Evolutionary conservation across 169 alveolate species (phyloP).

Genomic region (Babesia bovis): DNA sequence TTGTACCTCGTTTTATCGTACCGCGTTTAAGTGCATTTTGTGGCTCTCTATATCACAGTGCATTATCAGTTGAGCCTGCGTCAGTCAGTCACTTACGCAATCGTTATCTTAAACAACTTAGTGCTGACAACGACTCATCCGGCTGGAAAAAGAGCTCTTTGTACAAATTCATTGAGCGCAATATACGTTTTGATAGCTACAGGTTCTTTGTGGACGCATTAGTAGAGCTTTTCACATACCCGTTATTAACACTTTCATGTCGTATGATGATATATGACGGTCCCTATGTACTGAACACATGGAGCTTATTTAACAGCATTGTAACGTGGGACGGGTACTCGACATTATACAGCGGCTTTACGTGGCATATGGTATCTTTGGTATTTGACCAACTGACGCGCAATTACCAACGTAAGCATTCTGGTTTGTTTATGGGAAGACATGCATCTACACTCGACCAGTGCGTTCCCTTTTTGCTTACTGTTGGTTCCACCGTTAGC

Average conservation of each 20-base stretch:
- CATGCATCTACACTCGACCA: conserved; percentile 24
- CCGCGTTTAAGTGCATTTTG: conserved; percentile 7
- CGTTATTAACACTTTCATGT: conserved; percentile 39
- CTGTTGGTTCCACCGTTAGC: conserved; percentile 4
- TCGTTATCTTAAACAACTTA: background rate
- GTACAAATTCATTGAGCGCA: conserved; percentile 2
- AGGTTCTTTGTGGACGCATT: background rate
- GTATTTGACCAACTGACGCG: conserved; percentile 10
- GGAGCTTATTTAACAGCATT: conserved; percentile 1
- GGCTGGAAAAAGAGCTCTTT: background rate
- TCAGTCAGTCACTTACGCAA: conserved; percentile 7
- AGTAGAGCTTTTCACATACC: conserved; percentile 62
- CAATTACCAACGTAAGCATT: background rate
- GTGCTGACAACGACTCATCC: background rate
- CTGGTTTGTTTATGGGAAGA: conserved; percentile 1
- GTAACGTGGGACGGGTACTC: conserved; percentile 32
- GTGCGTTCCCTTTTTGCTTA: conserved; percentile 35
- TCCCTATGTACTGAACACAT: background rate
- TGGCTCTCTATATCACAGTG: background rate
- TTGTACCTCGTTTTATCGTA: conserved; percentile 45
- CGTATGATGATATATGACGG: conserved; percentile 62
- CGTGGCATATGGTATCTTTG: conserved; percentile 29
- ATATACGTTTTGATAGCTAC: conserved; percentile 7
- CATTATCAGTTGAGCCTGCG: background rate
- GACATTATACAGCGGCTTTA: conserved; percentile 52